phyloP scores from a whole-genome alignment of 306 rosid genomes.

The Corylus heterophylla region DNA sequence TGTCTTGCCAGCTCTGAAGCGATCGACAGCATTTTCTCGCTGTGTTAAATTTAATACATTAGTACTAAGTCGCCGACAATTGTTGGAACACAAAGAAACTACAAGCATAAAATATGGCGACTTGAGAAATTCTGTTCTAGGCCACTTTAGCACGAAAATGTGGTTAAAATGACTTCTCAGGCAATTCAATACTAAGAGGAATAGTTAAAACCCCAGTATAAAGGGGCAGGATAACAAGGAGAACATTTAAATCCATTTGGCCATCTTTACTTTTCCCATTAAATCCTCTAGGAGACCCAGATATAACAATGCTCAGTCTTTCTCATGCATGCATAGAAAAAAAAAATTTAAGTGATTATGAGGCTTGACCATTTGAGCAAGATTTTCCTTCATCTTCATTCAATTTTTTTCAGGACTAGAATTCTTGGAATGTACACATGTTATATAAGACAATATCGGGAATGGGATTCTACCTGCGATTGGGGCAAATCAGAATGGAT shows the following conservation, averaged over 20 bases:
- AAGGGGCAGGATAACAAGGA: slow-evolving; percentile 1
- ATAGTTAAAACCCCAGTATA: slow-evolving; percentile 7
- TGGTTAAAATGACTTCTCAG: neutral
- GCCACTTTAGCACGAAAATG: neutral
- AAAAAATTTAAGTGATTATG: neutral
- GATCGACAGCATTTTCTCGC: slow-evolving; percentile 87
- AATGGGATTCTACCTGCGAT: slow-evolving; percentile 54
- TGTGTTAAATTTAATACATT: slow-evolving; percentile 36
- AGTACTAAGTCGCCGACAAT: slow-evolving; percentile 12
- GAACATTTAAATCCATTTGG: slow-evolving; percentile 8
- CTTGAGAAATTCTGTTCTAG: neutral
- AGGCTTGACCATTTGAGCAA: slow-evolving; percentile 1
- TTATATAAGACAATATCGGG: slow-evolving; percentile 17
- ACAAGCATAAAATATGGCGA: slow-evolving; percentile 6
- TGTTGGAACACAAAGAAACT: neutral
- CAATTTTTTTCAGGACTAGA: neutral
- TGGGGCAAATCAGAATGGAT: slow-evolving; percentile 90
- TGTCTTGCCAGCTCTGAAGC: slow-evolving; percentile 91
- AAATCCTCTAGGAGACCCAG: neutral
- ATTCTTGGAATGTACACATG: neutral
- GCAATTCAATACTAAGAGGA: neutral
- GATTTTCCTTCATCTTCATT: slow-evolving; percentile 10
- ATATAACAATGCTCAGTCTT: neutral
- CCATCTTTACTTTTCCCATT: slow-evolving; percentile 9
- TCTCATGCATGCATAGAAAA: neutral